Conservation (phyloP, 441 rosid genomes). For the Bruguiera hainesii region DNA sequence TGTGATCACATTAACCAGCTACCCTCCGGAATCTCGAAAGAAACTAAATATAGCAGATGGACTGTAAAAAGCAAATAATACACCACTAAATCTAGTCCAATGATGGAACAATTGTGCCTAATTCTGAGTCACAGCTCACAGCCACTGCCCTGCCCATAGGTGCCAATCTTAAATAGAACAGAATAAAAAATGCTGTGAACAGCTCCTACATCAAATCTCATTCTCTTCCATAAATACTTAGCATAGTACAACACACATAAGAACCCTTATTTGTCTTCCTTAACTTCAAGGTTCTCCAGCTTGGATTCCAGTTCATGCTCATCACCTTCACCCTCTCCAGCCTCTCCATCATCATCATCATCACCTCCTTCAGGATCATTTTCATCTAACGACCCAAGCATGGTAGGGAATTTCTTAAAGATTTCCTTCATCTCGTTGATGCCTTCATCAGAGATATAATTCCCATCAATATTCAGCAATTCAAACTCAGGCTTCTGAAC, state of each 20-base stretch:
- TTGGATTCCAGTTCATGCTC: slow-evolving; percentile 68
- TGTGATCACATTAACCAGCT: slow-evolving; percentile 7
- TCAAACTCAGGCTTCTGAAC: slow-evolving; percentile 60
- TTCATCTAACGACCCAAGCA: slow-evolving; percentile 76
- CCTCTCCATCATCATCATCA: slow-evolving; percentile 46
- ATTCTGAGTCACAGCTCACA: slow-evolving; percentile 13
- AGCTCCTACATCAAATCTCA: slow-evolving; percentile 22
- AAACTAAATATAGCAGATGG: not conserved
- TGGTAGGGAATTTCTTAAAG: slow-evolving; percentile 53
- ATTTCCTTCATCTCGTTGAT: slow-evolving; percentile 74
- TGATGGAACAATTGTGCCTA: slow-evolving; percentile 7
- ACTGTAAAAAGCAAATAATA: not conserved
- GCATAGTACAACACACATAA: slow-evolving; percentile 4
- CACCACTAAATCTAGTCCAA: slow-evolving; percentile 15
- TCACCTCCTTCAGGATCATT: slow-evolving; percentile 81
- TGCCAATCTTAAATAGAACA: slow-evolving; percentile 19
- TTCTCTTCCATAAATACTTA: slow-evolving; percentile 11
- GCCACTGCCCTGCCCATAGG: slow-evolving; percentile 14
- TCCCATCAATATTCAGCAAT: slow-evolving; percentile 68
- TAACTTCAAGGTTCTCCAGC: slow-evolving; percentile 63
- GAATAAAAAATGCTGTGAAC: slow-evolving; percentile 28
- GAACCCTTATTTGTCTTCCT: slow-evolving; percentile 33
- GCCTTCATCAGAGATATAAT: slow-evolving; percentile 85
- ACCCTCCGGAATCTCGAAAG: not conserved
- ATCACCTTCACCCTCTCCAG: slow-evolving; percentile 41